Percentiles rank a stretch among this genome's conserved stretches.
phyloP scores from a whole-genome alignment of 2,329 filamentous ascomycete genomes.

The Pestalotiopsis sp. region DNA sequence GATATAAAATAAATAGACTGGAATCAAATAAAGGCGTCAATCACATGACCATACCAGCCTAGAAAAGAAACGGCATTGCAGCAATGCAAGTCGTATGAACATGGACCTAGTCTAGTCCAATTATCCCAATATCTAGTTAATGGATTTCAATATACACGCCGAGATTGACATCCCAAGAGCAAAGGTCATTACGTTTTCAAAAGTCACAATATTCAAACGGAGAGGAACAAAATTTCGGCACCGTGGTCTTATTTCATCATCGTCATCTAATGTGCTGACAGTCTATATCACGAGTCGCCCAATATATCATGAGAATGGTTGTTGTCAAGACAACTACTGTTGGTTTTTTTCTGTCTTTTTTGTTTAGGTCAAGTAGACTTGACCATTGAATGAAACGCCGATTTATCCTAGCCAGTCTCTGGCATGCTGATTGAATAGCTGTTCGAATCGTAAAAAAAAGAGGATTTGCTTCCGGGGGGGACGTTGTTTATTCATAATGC shows the following conservation, averaged over 20 bases:
- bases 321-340: conserved; percentile 15
- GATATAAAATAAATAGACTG: too few relatives aligned
- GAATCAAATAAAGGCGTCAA: too few relatives aligned
- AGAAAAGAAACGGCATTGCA: too few relatives aligned
- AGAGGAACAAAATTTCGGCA: background rate
- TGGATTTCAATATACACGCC: too few relatives aligned
- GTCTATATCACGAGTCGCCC: background rate
- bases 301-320: conserved; percentile 7
- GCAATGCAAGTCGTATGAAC: too few relatives aligned
- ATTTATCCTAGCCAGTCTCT: conserved; percentile 25
- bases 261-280: conserved; percentile 2
- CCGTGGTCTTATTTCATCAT: background rate
- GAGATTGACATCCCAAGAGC: background rate
- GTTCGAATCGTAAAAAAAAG: conserved; percentile 19
- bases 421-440: conserved; percentile 17
- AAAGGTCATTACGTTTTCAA: background rate
- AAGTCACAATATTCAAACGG: background rate
- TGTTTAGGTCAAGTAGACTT: conserved; percentile 18
- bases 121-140: too few relatives aligned
- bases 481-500: conserved; percentile 9
- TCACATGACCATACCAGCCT: too few relatives aligned
- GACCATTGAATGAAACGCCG: conserved; percentile 20
- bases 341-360: too few relatives aligned
- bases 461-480: conserved; percentile 17
- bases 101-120: too few relatives aligned